A percentile compares a stretch with the other conserved stretches of the same genome.
phyloP scores from a whole-genome alignment of 345 rosid species.

The Luvunga scandens region DNA sequence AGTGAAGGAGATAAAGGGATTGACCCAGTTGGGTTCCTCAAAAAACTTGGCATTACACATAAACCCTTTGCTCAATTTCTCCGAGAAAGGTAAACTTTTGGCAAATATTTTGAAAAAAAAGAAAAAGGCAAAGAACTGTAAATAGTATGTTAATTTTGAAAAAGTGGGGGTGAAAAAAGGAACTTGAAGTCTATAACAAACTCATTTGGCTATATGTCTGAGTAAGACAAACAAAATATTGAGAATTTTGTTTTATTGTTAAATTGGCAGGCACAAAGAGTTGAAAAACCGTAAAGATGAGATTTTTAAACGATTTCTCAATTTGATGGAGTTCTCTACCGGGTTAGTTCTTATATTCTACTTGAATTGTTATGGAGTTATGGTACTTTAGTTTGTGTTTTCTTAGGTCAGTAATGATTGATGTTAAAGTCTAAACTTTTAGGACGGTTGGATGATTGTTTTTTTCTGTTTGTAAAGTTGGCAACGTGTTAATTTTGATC shows the following conservation, averaged over 20 bases:
- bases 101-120: neutral
- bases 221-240: neutral
- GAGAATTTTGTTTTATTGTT: neutral
- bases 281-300: slow-evolving; percentile 82
- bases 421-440: neutral
- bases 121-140: neutral
- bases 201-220: neutral
- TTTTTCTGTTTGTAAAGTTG: neutral
- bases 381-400: neutral
- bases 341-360: slow-evolving; percentile 49
- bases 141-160: neutral
- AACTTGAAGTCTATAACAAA: neutral
- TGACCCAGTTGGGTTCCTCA: slow-evolving; percentile 71
- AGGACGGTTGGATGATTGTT: neutral
- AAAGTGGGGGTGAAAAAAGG: neutral
- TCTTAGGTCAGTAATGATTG: neutral
- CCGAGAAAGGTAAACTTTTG: slow-evolving; percentile 67
- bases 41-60: slow-evolving; percentile 67
- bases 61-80: slow-evolving; percentile 81
- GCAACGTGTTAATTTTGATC: neutral
- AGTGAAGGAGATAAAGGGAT: slow-evolving; percentile 42
- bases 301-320: slow-evolving; percentile 61
- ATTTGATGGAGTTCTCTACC: slow-evolving; percentile 73
- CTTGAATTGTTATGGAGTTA: neutral
- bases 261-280: slow-evolving; percentile 69